Base-by-base conservation (phyloP, 176 grass and related monocot genomes). In the Poa annua region DNA sequence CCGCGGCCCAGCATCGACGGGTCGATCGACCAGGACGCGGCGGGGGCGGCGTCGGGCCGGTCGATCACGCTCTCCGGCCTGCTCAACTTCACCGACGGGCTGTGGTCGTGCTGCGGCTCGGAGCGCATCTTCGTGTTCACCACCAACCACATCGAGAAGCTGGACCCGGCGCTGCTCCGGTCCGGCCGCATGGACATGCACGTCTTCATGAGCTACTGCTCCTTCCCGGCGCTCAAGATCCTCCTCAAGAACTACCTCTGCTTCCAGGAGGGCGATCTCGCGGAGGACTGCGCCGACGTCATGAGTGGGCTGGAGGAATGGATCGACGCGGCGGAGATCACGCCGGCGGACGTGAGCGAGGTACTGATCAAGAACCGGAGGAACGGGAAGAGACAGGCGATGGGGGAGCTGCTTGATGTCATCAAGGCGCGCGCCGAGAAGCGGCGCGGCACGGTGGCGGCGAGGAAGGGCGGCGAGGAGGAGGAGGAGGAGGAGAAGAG, bases 161-260 rank as follows among this genome's bases (percentile, higher is more conserved):
- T 97, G 39, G 95, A 94, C 90, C 85, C 85, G 53, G 95, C 95
- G 76, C 85, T 97, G 90, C 85, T 94, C 75, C 89, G 95, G 4
- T 92, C 95, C 1, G 95, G 95, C 8, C 86, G 95, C 17, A 97
- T 97, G 95, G 92, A 97, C 86, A 94, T 92, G 95, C 95, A 97
- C 86, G 75, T 94, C 61, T 88, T 90, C 82, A 94, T 97, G 95
- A 87, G 88, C 85, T 92, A 86, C 81, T 97, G 95, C 84, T 84
- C 92, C 0, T 94, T 92, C 66, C 83, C 77, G 67, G 88, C 92
- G 53, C 77, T 92, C 42, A 90, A 76, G 88, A 94, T 94, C 72
- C 86, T 97, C 22, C 83, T 94, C 80, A 90, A 52, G 76, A 97
- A 97, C 76, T 97, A 97, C 81, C 74, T 97, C 76, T 78, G 81